Evolutionary conservation across 345 rosid species (phyloP), one percentile per base, ranked within the genome.

Genomic region (Gossypium ekmanianum): DNA sequence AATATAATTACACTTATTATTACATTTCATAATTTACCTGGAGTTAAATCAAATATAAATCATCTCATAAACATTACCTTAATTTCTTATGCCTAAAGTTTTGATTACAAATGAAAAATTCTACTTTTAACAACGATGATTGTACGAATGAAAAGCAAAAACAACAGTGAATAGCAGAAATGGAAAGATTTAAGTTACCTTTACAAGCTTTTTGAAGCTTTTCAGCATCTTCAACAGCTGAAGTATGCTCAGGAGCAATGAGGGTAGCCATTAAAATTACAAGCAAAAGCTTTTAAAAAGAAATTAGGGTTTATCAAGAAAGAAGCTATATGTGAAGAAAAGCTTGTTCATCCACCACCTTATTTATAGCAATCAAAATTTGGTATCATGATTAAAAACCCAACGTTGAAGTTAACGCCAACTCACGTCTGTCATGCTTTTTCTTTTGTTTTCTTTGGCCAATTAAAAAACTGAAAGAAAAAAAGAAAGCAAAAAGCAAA

Each of bases 151-250:
- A 12, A 61, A 61, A 13, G 16, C 2, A 12, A 61, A 26, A 61
- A 13, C 9, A 61, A 27, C 2, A 5, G 9, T 24, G 39, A 6
- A 24, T 24, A 4, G 63, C 34, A 58, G 7, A 24, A 11, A 58
- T 58, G 63, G 63, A 22, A 58, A 26, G 29, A 22, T 24, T 61
- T 6, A 6, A 26, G n/a, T 71, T 56, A 81, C 88, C 88, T 81
- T 82, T 52, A 48, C 73, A 82, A 52, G 87, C 83, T 75, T 83
- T 82, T 9, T 57, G 39, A 52, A 85, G 83, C 45, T 74, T 56
- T 67, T 82, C 81, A 3, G 88, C 90, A 75, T 87, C 90, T 17
- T 79, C 83, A 68, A 70, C 76, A 11, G 57, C 68, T 68, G 85
- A 80, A 51, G 78, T 11, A 41, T 85, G 65, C 9, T 75, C 75